phyloP scores from a whole-genome alignment of 208 protist genomes.

The Leishmania arabica region DNA sequence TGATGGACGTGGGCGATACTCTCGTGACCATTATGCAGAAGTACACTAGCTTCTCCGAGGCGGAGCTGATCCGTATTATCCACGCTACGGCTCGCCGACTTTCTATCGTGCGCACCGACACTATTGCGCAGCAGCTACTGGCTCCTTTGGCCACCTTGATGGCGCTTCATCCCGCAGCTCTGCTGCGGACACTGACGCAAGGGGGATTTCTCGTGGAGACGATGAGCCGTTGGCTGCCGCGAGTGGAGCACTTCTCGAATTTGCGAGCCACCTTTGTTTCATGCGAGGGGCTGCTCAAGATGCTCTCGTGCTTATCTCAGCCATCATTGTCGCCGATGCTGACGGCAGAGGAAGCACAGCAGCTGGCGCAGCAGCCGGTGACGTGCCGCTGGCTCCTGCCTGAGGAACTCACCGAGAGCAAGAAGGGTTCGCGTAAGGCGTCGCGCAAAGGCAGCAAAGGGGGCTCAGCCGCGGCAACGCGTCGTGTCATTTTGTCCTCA shows the following conservation, averaged over 20 bases:
- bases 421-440: background rate
- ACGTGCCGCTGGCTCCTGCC: constrained; percentile 27
- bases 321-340: background rate
- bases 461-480: background rate
- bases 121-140: constrained; percentile 55
- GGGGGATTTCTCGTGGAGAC: constrained; percentile 33
- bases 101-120: constrained; percentile 40
- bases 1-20: constrained; percentile 50
- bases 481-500: constrained; percentile 7
- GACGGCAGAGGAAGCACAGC: constrained; percentile 20
- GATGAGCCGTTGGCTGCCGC: constrained; percentile 55
- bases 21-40: constrained; percentile 49
- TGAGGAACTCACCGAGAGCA: constrained; percentile 1
- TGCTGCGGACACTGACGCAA: constrained; percentile 41
- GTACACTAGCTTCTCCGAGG: constrained; percentile 35
- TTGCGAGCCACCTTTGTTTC: constrained; percentile 32
- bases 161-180: constrained; percentile 37
- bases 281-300: constrained; percentile 42
- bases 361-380: constrained; percentile 24
- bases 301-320: constrained; percentile 28
- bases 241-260: constrained; percentile 34
- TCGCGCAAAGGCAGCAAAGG: background rate
- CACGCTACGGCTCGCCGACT: constrained; percentile 46
- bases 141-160: constrained; percentile 57
- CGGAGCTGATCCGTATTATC: constrained; percentile 40